Evolutionary conservation across 306 rosid species (phyloP).

Genomic region (Acmispon strigosus): DNA sequence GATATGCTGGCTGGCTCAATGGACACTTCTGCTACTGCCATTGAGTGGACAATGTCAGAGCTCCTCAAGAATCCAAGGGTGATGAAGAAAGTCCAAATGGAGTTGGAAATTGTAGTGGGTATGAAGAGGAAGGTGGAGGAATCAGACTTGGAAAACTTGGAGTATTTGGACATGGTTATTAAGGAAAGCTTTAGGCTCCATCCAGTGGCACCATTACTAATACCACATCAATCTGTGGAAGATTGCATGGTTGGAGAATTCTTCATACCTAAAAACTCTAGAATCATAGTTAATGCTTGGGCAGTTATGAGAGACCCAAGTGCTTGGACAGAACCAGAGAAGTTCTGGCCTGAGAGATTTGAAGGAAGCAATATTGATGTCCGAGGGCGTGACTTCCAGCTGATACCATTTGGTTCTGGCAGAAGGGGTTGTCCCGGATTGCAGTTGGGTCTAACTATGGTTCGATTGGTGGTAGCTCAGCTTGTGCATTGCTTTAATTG

Average conservation of each 20-base stretch:
- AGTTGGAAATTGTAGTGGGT: constrained; percentile 46
- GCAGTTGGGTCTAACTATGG: constrained; percentile 17
- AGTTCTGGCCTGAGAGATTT: constrained; percentile 40
- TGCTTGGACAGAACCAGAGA: constrained; percentile 19
- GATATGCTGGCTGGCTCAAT: constrained; percentile 47
- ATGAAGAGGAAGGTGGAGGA: constrained; percentile 52
- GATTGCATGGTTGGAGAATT: constrained; percentile 41
- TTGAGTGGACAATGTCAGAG: constrained; percentile 52
- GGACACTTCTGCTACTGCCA: constrained; percentile 52
- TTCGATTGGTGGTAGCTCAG: constrained; percentile 23
- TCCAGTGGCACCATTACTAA: constrained; percentile 50
- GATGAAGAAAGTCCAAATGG: constrained; percentile 52
- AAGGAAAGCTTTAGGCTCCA: constrained; percentile 59
- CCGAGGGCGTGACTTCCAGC: constrained; percentile 22
- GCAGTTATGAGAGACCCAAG: constrained; percentile 31
- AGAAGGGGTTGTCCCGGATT: constrained; percentile 34
- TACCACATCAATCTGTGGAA: constrained; percentile 48
- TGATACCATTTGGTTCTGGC: constrained; percentile 37
- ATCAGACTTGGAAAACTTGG: constrained; percentile 41
- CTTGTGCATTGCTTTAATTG: constrained; percentile 39
- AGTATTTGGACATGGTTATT: constrained; percentile 43
- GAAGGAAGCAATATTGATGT: constrained; percentile 20
- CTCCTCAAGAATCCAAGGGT: constrained; percentile 46
- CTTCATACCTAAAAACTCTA: constrained; percentile 41
- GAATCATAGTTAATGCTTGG: constrained; percentile 28